Conservation (phyloP, 257 asterid genomes). For the Leptodermis oblonga region DNA sequence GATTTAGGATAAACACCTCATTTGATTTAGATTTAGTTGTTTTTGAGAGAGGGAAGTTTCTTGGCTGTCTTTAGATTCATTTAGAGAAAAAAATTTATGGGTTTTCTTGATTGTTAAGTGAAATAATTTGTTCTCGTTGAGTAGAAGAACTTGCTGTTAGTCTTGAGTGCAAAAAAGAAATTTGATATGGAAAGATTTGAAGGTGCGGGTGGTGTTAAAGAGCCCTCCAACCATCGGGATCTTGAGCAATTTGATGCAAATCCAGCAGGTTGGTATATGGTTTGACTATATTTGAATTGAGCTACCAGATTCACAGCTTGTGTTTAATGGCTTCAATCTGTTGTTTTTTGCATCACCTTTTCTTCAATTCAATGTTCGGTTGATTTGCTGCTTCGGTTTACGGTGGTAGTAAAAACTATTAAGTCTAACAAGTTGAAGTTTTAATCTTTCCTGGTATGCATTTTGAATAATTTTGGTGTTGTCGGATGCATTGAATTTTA, state of each 20-base stretch:
- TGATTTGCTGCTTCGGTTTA: conserved; percentile 3
- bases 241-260: conserved; percentile 51
- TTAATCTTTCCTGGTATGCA: not conserved
- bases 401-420: not conserved
- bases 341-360: conserved; percentile 1
- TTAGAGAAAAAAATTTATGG: conserved; percentile 9
- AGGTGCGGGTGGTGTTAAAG: conserved; percentile 43
- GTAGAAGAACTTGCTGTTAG: not conserved
- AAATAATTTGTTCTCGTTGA: not conserved
- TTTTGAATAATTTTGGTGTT: not conserved
- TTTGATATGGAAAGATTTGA: conserved; percentile 66
- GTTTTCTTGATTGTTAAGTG: conserved; percentile 9
- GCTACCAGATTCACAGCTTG: conserved; percentile 22
- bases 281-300: conserved; percentile 13
- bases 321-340: conserved; percentile 5
- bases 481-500: not conserved
- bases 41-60: not conserved
- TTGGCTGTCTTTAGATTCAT: conserved; percentile 7
- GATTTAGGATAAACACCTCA: not conserved
- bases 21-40: conserved; percentile 1
- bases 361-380: not conserved
- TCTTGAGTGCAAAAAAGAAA: conserved; percentile 1
- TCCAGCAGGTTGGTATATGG: conserved; percentile 48
- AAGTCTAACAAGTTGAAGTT: not conserved
- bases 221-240: conserved; percentile 43